Base-by-base conservation (phyloP, 768 basidiomycete species). In the Xerocomus brunneocitrinus region DNA sequence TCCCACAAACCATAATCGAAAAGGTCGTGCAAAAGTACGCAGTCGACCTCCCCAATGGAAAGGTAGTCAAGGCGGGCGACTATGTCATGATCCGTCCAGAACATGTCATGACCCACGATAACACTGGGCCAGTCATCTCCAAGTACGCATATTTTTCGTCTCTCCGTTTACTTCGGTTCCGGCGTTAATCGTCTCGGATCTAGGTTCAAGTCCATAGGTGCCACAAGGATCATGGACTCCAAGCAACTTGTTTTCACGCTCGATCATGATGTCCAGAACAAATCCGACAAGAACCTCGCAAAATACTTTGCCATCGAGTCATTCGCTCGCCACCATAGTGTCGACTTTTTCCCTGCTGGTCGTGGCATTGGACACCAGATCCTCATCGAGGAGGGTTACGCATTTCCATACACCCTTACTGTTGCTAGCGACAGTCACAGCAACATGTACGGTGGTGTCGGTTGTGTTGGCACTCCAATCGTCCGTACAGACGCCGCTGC, bases 51-150 rank as follows among this genome's bases (percentile, higher is more conserved):
- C 84, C 91, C 3, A 71, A 78, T 49, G 88, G 87, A 41, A 91
- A 87, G 67, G 74, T 77, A 14, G 90, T 98, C 60, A 85, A 83
- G 62, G 91, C 94, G 35, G 97, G 95, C 13, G 97, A 99, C 84
- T 98, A 98, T 84, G 94, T 98, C 36, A 99, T 98, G 95, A 97
- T 99, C 73, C 83, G 84, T 39, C 97, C 97, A 24, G 87, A 98
- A 67, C 93, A 98, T 80, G 94, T 98, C 61, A 95, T 95, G 92
- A 95, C 91, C 9, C 93, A 95, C 59, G 97, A 99, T 65, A 98
- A 98, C 67, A 99, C 97, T 12, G 97, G 94, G 0, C 95, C 97
- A 7, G 95, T 99, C 58, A 95, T 99, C 55, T 86, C 89, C 67
- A 99, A 98, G 94, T 94, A 66, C 65, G 87, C 38, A 41, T 52